Evolutionary conservation across 768 basidiomycete genomes (phyloP), one percentile per base, ranked within the genome.

Genomic region (Amanita rubescens): DNA sequence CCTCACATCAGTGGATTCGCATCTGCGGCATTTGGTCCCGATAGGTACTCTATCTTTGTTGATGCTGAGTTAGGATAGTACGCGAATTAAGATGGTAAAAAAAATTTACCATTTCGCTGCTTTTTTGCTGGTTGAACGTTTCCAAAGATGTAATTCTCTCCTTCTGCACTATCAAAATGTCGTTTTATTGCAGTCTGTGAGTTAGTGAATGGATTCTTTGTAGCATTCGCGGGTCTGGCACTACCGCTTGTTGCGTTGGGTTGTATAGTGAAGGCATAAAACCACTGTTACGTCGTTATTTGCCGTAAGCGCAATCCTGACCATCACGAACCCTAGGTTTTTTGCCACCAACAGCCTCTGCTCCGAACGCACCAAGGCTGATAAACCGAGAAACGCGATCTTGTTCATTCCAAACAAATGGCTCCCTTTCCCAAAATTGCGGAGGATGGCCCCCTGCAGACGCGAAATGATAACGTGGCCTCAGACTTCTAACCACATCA

Each of bases 371-470:
- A 33, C 93, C 96, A 7, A 99, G 73, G 56, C 87, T 85, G 41
- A 99, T 77, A 58, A 95, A 94, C 35, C 93, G 76, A 27, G 85
- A 81, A 37, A 87, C 70, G 30, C 90, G 78, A 49, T 38, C 32
- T 49, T 85, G 83, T 33, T 84, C 84, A 39, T 81, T 79, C 94
- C 94, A 97, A 3, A 79, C 66, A 64, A 85, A 95, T 1, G 96
- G 94, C 55, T 97, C 94, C 49, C 94, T 75, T 66, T 99, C 96
- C 94, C 94, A 98, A 65, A 96, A 99, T 50, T 76, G 78, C 0
- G 87, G 76, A 12, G 80, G 78, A n/a, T 74, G 69, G 0, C 83
- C 82, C 12, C 79, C 82, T 8, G 75, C 75, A 46, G 80, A 78
- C 19, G 87, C 80, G 63, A 98, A 90, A 61, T 94, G 84, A 70